Percentiles rank a stretch among this genome's conserved stretches.
These are phyloP conservation scores for Spirogloea muscicola DNA, from an alignment of 139 green algal genomes.

Conservation along the genomic window DNA sequence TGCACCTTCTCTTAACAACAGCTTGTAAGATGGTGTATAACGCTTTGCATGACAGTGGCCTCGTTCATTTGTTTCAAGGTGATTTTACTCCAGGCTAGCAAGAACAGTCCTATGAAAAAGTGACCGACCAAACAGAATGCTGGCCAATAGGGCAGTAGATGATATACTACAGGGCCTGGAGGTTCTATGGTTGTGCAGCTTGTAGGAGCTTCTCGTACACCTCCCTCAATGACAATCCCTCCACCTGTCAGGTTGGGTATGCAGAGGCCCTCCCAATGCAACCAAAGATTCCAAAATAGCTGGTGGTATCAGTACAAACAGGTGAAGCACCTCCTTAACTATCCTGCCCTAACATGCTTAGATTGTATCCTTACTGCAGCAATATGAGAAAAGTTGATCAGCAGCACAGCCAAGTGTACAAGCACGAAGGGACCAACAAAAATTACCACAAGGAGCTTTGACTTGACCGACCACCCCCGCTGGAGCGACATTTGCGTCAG, in stretches of 20 bases:
- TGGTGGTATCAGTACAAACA: not conserved
- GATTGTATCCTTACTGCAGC: not conserved
- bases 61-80: too few relatives aligned
- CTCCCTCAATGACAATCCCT: conserved; percentile 27
- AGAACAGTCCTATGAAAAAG: too few relatives aligned
- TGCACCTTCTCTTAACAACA: too few relatives aligned
- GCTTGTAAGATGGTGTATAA: too few relatives aligned
- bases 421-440: not conserved
- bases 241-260: conserved; percentile 1
- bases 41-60: too few relatives aligned
- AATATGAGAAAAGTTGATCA: not conserved
- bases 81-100: too few relatives aligned
- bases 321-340: not conserved
- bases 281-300: conserved; percentile 3
- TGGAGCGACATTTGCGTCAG: conserved; percentile 29
- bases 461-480: conserved; percentile 33
- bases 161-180: too few relatives aligned
- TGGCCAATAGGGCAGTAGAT: too few relatives aligned
- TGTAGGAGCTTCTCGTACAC: conserved; percentile 38
- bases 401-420: not conserved
- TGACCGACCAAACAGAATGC: too few relatives aligned
- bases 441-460: conserved; percentile 39
- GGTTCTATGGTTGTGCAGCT: conserved; percentile 10
- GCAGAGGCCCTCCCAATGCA: not conserved
- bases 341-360: not conserved